Conservation (phyloP, 495 filamentous ascomycete species). For the Tuber borchii region DNA sequence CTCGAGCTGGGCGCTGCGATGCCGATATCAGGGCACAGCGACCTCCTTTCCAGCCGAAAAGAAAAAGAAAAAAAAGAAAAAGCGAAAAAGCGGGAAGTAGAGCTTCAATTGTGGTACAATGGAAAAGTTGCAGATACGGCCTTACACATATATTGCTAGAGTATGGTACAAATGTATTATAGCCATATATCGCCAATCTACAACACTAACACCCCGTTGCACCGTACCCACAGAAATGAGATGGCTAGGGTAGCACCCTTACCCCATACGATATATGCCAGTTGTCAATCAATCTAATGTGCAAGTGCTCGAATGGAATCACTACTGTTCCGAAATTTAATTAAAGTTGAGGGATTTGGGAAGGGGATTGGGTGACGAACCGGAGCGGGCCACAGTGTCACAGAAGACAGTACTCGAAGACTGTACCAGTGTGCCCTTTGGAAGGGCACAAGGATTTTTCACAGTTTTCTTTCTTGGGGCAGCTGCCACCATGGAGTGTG, state of each 20-base stretch:
- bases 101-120: neutral
- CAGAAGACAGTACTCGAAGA: neutral
- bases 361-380: slow-evolving; percentile 3
- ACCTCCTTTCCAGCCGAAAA: neutral
- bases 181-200: slow-evolving; percentile 9
- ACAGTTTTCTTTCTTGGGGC: neutral
- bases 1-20: neutral
- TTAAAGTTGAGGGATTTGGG: neutral
- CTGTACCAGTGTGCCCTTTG: neutral
- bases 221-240: slow-evolving; percentile 19
- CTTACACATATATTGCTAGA: neutral
- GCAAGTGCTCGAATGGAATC: slow-evolving; percentile 10
- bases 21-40: neutral
- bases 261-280: slow-evolving; percentile 25
- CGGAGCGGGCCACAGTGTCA: neutral
- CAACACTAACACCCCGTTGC: slow-evolving; percentile 5
- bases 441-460: neutral
- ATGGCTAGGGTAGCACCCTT: slow-evolving; percentile 14
- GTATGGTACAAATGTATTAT: too few species aligned
- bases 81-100: neutral
- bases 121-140: neutral
- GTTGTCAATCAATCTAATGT: slow-evolving; percentile 28
- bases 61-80: neutral
- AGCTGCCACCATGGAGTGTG: neutral
- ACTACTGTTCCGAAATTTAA: neutral